phyloP scores from a whole-genome alignment of 208 protist species.

The Phytomonas sp. region DNA sequence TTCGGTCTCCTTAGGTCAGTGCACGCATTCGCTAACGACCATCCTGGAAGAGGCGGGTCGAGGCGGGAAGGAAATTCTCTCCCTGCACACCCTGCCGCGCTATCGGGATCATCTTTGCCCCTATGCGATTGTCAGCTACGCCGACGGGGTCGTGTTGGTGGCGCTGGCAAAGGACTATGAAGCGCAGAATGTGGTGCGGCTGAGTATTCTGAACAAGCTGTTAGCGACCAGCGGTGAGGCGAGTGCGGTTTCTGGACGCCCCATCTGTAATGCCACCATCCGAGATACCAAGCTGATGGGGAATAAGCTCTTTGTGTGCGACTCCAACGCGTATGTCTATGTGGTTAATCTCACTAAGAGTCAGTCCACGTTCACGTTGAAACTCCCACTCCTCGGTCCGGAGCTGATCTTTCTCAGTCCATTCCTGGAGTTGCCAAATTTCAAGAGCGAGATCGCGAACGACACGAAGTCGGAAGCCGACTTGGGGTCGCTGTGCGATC shows the following conservation, averaged over 20 bases:
- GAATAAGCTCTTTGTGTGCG: neutral
- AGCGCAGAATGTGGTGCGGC: neutral
- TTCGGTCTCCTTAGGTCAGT: conserved; percentile 25
- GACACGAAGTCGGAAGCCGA: too few relatives aligned
- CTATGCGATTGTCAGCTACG: conserved; percentile 29
- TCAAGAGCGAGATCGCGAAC: too few relatives aligned
- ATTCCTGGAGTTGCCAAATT: neutral
- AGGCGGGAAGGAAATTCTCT: conserved; percentile 21
- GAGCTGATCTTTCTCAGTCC: neutral
- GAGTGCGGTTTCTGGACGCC: neutral
- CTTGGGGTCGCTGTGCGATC: too few relatives aligned
- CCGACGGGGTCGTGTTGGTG: conserved; percentile 16
- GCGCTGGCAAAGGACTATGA: conserved; percentile 16
- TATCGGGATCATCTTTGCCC: conserved; percentile 23
- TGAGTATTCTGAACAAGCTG: neutral
- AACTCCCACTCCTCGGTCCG: neutral
- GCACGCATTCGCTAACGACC: conserved; percentile 22
- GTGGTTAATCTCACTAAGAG: neutral
- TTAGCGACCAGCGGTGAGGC: neutral
- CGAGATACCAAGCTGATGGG: neutral
- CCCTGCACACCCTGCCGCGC: conserved; percentile 24
- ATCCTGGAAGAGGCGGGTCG: conserved; percentile 13
- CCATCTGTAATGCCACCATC: neutral
- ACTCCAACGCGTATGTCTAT: neutral
- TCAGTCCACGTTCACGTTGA: neutral